Base-by-base conservation (phyloP, 169 alveolate species). In the Plasmodium malariae region DNA sequence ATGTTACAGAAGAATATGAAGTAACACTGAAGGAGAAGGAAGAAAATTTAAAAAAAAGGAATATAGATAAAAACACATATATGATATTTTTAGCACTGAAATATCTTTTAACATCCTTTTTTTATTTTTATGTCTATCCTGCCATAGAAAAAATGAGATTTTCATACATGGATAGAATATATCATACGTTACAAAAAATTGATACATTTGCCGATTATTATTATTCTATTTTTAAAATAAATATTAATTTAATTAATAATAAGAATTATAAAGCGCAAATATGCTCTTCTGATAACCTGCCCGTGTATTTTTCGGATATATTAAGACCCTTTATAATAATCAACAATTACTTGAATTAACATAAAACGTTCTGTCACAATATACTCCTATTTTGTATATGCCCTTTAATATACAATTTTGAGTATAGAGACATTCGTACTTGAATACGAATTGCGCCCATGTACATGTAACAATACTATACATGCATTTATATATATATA, bases 251-350 rank as follows among this genome's bases (percentile, higher is more conserved):
- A 54, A 68, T 83, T 57, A 45, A 24, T 26, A 83, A 40, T 14
- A 30, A 83, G 5, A 51, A 83, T 34, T 83, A 83, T 57, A 48
- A 26, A 28, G 76, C 87, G 57, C 59, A 86, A 70, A n/a, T 85
- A 24, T 68, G 87, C 57, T 36, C 87, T n/a, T 24, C 1, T 21
- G 92, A 69, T 69, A 28, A 85, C 19, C 40, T 85, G 45, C 92
- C 92, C n/a, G 1, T 69, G 21, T 62, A 85, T 36, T 59, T 85
- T 59, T 69, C 86, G 4, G 87, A 85, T 57, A 69, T 85, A 69
- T 68, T 85, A 85, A 68, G 87, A 32, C 87, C 92, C 49, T 85
- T 85, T 85, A 55, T 85, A 43, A 70, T 85, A 69, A 69, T 69
- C n/a, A 55, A 69, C 40, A 70, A 85, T 49, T 62, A 85, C 67